phyloP scores from a whole-genome alignment of 257 asterid genomes.

The Oldenlandia corymbosa region DNA sequence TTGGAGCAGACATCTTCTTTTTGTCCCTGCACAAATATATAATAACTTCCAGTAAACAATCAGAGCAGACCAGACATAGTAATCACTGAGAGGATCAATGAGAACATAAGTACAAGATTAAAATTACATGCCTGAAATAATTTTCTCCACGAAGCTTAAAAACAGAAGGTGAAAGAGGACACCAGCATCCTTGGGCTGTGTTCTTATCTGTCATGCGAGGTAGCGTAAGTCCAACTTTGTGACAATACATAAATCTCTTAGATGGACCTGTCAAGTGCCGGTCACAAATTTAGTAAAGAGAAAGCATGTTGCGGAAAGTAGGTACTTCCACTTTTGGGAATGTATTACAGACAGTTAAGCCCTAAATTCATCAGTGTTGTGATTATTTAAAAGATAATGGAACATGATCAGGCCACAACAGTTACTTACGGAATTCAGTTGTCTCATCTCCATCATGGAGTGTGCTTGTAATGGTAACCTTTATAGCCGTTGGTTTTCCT shows the following conservation, averaged over 20 bases:
- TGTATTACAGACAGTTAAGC: background rate
- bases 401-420: background rate
- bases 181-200: conserved; percentile 52
- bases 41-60: background rate
- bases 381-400: background rate
- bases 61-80: background rate
- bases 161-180: conserved; percentile 52
- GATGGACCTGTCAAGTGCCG: conserved; percentile 31
- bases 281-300: background rate
- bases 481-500: conserved; percentile 24
- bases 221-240: conserved; percentile 46
- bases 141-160: conserved; percentile 73
- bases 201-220: conserved; percentile 45
- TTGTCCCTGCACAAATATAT: conserved; percentile 51
- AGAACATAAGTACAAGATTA: background rate
- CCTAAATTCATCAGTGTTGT: background rate
- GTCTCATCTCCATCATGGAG: conserved; percentile 21
- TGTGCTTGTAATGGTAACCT: conserved; percentile 23
- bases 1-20: conserved; percentile 65
- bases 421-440: conserved; percentile 34
- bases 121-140: conserved; percentile 58
- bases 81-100: too few species aligned
- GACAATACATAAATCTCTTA: conserved; percentile 39
- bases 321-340: background rate
- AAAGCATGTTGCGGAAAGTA: background rate